Evolutionary conservation across 306 rosid species (phyloP).

Genomic region (Cyamopsis tetragonoloba): DNA sequence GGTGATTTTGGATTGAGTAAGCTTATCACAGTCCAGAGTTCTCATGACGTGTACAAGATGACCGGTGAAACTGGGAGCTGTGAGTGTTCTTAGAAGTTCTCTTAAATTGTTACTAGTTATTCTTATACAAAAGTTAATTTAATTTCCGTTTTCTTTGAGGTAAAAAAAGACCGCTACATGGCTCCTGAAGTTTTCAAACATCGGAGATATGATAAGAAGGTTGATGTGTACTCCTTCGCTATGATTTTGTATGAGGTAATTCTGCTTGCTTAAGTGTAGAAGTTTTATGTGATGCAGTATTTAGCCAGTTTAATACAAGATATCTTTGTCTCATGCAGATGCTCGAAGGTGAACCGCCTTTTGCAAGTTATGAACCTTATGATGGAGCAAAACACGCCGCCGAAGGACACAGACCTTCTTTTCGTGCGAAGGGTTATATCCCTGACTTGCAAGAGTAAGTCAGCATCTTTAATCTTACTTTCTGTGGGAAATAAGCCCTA

Average conservation of each 20-base stretch:
- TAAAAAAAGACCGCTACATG: slow-evolving; percentile 84
- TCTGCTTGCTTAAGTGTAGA: slow-evolving; percentile 12
- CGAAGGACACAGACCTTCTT: slow-evolving; percentile 78
- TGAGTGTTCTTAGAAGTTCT: slow-evolving; percentile 47
- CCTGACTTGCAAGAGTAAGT: slow-evolving; percentile 78
- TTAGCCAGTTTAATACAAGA: slow-evolving; percentile 17
- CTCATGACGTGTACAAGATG: slow-evolving; percentile 98
- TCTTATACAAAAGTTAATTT: not conserved
- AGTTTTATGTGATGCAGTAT: slow-evolving; percentile 7
- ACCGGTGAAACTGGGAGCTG: slow-evolving; percentile 99
- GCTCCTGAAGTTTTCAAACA: slow-evolving; percentile 99
- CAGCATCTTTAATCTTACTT: not conserved
- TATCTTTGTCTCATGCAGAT: slow-evolving; percentile 55
- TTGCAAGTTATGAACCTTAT: slow-evolving; percentile 75
- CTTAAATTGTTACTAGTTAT: not conserved
- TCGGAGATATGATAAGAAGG: slow-evolving; percentile 88
- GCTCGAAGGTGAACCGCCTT: slow-evolving; percentile 97
- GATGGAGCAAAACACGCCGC: slow-evolving; percentile 87
- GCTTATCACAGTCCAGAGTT: slow-evolving; percentile 83
- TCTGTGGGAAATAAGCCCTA: not conserved
- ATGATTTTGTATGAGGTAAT: slow-evolving; percentile 95
- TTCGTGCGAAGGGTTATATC: slow-evolving; percentile 65
- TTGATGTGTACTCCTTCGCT: slow-evolving; percentile 92
- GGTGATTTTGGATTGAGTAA: slow-evolving; percentile 98
- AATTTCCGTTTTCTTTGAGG: slow-evolving; percentile 32